These are phyloP conservation scores for Umbellularia californica DNA, from an alignment of 164 flowering plant species.

Conservation along the genomic window DNA sequence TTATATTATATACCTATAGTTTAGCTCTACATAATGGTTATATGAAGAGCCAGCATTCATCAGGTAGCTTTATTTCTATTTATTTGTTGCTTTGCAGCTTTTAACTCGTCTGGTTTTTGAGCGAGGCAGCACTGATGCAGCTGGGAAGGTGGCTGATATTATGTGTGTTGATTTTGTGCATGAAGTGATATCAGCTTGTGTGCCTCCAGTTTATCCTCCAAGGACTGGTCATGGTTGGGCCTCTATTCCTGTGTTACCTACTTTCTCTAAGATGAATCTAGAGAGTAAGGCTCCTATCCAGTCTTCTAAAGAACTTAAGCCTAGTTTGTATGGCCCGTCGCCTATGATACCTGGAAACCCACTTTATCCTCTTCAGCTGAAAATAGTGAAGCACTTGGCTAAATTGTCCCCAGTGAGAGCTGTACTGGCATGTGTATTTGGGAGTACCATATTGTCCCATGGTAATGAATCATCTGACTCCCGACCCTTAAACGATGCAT, in stretches of 20 bases:
- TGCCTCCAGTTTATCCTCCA: conserved; percentile 95
- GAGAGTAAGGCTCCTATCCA: conserved; percentile 54
- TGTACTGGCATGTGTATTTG: conserved; percentile 92
- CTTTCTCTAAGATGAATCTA: conserved; percentile 34
- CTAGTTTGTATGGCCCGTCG: conserved; percentile 45
- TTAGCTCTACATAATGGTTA: not conserved
- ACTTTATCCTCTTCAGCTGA: conserved; percentile 81
- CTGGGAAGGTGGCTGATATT: conserved; percentile 88
- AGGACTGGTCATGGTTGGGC: conserved; percentile 97
- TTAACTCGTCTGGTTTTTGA: conserved; percentile 95
- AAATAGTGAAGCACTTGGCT: conserved; percentile 82
- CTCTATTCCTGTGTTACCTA: conserved; percentile 72
- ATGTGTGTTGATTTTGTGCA: conserved; percentile 97
- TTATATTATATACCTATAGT: not conserved
- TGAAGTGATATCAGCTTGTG: conserved; percentile 96
- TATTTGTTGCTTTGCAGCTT: conserved; percentile 48
- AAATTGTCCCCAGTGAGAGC: conserved; percentile 93
- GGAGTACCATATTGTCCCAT: conserved; percentile 71
- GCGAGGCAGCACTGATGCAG: conserved; percentile 95
- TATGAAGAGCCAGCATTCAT: not conserved
- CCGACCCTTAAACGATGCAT: conserved; percentile 49
- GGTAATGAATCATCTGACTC: conserved; percentile 53
- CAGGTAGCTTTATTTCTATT: not conserved
- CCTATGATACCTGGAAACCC: conserved; percentile 57
- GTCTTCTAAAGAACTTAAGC: conserved; percentile 58